phyloP scores from a whole-genome alignment of 441 rosid genomes.

The Populus tomentosa region DNA sequence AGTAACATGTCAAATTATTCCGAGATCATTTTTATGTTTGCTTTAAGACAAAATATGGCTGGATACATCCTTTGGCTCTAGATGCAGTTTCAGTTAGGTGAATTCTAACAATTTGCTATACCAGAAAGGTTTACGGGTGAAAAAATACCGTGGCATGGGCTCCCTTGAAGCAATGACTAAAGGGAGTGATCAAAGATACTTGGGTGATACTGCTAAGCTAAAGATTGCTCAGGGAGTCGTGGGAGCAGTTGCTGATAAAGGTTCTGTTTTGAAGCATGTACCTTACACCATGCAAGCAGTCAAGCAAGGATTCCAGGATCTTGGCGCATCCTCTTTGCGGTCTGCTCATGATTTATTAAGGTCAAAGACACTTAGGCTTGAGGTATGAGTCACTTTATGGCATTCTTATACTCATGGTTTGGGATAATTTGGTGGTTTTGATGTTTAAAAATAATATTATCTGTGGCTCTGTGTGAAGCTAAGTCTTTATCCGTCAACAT shows the following conservation, averaged over 20 bases:
- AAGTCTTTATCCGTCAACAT: background rate
- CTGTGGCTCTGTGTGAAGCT: background rate
- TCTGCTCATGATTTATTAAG: conserved; percentile 67
- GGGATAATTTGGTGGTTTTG: background rate
- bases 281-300: conserved; percentile 93
- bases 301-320: conserved; percentile 95
- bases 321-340: conserved; percentile 67
- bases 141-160: conserved; percentile 87
- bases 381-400: conserved; percentile 36
- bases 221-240: conserved; percentile 95
- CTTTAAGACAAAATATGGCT: background rate
- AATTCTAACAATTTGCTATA: conserved; percentile 2
- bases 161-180: conserved; percentile 90
- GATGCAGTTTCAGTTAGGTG: background rate
- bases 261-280: conserved; percentile 60
- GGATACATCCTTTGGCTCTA: background rate
- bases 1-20: background rate
- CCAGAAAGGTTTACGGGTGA: conserved; percentile 53
- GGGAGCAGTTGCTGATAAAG: conserved; percentile 85
- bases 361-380: conserved; percentile 61
- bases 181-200: conserved; percentile 82
- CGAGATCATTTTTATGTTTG: background rate
- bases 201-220: conserved; percentile 69
- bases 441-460: background rate
- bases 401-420: background rate